phyloP scores from a whole-genome alignment of 2,329 filamentous ascomycete genomes.

The Botrytis squamosa region DNA sequence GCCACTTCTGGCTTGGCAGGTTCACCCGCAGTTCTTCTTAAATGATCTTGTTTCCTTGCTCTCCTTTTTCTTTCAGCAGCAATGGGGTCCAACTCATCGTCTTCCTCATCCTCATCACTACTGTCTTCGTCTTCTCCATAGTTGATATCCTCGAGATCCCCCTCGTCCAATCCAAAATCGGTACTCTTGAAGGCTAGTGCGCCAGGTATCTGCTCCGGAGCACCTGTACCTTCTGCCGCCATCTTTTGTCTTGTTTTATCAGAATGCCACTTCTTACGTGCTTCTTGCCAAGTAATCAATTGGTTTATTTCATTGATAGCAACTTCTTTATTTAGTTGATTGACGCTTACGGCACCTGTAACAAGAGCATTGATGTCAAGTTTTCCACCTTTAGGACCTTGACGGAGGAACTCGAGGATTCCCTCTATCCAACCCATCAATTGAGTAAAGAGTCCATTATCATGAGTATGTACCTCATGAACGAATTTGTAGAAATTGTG shows the following conservation, averaged over 20 bases:
- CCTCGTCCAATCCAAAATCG: constrained; percentile 87
- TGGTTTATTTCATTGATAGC: constrained; percentile 79
- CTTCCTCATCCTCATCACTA: constrained; percentile 62
- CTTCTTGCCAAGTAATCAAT: constrained; percentile 90
- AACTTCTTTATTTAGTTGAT: constrained; percentile 66
- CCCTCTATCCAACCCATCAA: constrained; percentile 97
- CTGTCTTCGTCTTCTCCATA: constrained; percentile 70
- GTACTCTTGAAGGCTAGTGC: constrained; percentile 66
- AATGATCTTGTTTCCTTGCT: constrained; percentile 72
- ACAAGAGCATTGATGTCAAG: constrained; percentile 95
- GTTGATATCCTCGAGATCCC: constrained; percentile 81
- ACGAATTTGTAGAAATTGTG: constrained; percentile 99
- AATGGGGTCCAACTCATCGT: constrained; percentile 84
- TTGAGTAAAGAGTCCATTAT: constrained; percentile 93
- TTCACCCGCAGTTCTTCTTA: constrained; percentile 79
- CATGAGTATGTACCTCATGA: constrained; percentile 94
- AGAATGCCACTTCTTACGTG: constrained; percentile 95
- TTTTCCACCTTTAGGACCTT: constrained; percentile 80
- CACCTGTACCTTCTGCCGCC: constrained; percentile 72
- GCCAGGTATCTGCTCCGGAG: constrained; percentile 50
- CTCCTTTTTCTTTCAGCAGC: constrained; percentile 78
- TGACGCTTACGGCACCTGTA: constrained; percentile 69
- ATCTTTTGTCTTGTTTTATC: constrained; percentile 99
- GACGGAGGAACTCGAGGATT: constrained; percentile 87
- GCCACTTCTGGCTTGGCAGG: constrained; percentile 75